Base-by-base conservation (phyloP, 768 basidiomycete species). In the Tylopilus plumbeoviolaceoides region DNA sequence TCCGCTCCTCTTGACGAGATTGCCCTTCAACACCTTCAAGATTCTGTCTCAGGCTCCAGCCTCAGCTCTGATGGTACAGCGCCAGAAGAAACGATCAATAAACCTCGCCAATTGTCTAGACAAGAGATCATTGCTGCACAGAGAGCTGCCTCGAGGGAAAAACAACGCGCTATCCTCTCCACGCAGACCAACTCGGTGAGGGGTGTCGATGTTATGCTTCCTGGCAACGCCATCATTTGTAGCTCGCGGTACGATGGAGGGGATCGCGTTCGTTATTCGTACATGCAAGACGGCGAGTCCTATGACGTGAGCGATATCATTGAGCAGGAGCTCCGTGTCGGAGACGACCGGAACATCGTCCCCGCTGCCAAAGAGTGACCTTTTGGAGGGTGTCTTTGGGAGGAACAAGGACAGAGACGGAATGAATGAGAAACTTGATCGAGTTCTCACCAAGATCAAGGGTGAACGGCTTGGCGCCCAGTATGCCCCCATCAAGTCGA, bases 71-170 rank as follows among this genome's bases (percentile, higher is more conserved):
- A 84, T 51, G 59, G 63, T 7, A 50, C 51, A 23, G 38, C 61
- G 2, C 44, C 54, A 2, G 73, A 78, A 4, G 71, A 76, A n/a
- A 43, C 64, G 2, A 9, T 28, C 15, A 53, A 48, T 30, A 78
- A 75, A 46, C 66, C 67, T 31, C 74, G 63, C 51, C 69, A 71
- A 55, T 62, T 71, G 56, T 89, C 91, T 4, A 80, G 85, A 21
- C 89, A 91, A 57, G 93, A 97, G 59, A 88, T 97, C 62, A 97
- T 98, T 51, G 91, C 90, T 12, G 93, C 93, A 6, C 95, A 98
- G 64, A 83, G 95, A 6, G 90, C 88, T 1, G 89, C 85, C 0
- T 85, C 81, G 7, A 80, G 91, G 11, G 95, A 93, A 1, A 95
- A 84, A 55, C 95, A 88, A 63, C 79, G 89, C 36, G 87, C 87